phyloP scores from a whole-genome alignment of 192 early-diverging fungal species.

The Linnemannia zychae region DNA sequence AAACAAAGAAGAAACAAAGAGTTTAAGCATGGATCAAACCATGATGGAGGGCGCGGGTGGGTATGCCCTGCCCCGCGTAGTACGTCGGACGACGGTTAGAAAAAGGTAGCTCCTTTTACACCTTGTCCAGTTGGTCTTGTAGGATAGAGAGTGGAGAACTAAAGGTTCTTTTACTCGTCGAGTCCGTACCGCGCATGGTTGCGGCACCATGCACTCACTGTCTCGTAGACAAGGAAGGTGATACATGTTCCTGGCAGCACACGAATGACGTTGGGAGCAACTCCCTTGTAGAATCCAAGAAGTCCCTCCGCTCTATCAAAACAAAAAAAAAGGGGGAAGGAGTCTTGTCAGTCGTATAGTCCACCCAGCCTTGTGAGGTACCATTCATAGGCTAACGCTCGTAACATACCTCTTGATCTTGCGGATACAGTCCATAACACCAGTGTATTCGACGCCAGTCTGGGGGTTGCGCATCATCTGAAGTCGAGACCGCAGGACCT shows the following conservation, averaged over 20 bases:
- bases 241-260: conserved; percentile 95
- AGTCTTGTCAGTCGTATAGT: background rate
- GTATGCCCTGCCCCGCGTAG: background rate
- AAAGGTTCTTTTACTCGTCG: conserved; percentile 10
- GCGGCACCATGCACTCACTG: conserved; percentile 71
- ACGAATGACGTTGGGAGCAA: conserved; percentile 87
- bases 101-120: too few species aligned
- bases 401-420: conserved; percentile 71
- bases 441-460: conserved; percentile 71
- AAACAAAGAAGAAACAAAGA: background rate
- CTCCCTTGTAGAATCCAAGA: conserved; percentile 92
- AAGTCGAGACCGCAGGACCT: conserved; percentile 88
- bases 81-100: background rate
- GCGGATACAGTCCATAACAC: conserved; percentile 76
- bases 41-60: background rate
- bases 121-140: background rate
- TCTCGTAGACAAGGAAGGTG: conserved; percentile 98
- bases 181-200: conserved; percentile 61
- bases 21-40: background rate
- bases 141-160: background rate
- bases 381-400: background rate
- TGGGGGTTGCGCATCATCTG: conserved; percentile 72
- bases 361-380: background rate
- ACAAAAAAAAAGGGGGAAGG: background rate
- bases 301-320: conserved; percentile 76